Evolutionary conservation across 1,284 basidiomycete genomes (phyloP), one percentile per base, ranked within the genome.

Genomic region (Lignosus rhinocerotis): DNA sequence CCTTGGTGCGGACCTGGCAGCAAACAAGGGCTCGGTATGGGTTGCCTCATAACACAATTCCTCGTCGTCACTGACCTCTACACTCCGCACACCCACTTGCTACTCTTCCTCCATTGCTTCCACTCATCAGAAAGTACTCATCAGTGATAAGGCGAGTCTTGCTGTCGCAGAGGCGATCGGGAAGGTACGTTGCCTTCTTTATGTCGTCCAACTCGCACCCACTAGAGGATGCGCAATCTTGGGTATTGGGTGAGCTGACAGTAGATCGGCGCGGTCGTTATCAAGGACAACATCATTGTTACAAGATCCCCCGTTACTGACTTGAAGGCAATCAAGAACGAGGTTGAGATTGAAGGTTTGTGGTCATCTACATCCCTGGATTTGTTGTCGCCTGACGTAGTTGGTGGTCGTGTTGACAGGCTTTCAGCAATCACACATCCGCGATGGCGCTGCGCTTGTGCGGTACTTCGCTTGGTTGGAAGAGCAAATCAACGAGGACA

Each of bases 381-480:
- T 12, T 25, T 16, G 25, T 12, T 25, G 32, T 30, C 4, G 19
- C 19, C 16, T 10, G 10, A 11, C 36, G 36, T 38, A 38, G 10
- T 16, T 16, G 16, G 2, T 6, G 36, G 16, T 11, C n/a, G n/a
- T 17, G n/a, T 17, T 43, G n/a, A 21, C 91, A 70, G 96, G 96
- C 0, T 98, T 98, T 80, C 82, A 96, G 36, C 86, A 91, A 67
- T 85, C 82, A 55, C 94, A 99, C 71, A 86, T 97, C 47, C 84
- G 95, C 10, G 96, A 99, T 72, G 96, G 96, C 3, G 87, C 84
- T 1, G 96, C 96, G 0, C 80, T 98, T 43, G 85, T 82, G 8
- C 83, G 87, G 11, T 98, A 96, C 75, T 98, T 98, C 70, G 84
- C 94, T 0, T 99, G 96, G 96, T 80, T 99, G 2, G 94, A 98